Conservation (phyloP, 2,329 filamentous ascomycete species). For the Capronia epimyces region DNA sequence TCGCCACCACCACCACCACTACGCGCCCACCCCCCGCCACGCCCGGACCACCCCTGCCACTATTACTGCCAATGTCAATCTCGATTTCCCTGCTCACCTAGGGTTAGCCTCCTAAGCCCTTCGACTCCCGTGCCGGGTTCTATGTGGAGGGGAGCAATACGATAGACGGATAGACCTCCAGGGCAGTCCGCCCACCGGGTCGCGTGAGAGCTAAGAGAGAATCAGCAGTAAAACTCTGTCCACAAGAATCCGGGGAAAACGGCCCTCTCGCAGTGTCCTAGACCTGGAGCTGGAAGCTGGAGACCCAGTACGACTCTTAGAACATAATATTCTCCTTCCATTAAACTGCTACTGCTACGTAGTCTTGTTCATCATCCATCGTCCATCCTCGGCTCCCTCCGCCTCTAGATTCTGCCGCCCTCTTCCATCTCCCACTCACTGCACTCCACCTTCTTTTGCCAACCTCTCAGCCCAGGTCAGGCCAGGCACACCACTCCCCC, state of each 20-base stretch:
- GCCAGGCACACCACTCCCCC: not conserved
- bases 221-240: slow-evolving; percentile 3
- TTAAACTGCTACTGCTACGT: no score
- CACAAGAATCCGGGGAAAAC: slow-evolving; percentile 18
- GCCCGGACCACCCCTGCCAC: not conserved
- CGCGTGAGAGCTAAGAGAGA: slow-evolving; percentile 15
- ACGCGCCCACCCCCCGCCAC: not conserved
- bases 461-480: not conserved
- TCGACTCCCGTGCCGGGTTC: not conserved
- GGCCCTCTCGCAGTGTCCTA: not conserved
- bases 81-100: not conserved
- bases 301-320: not conserved
- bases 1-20: not conserved
- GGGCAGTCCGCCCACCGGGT: not conserved
- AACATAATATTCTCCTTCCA: no score
- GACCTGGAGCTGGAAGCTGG: not conserved
- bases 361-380: not conserved
- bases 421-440: not conserved
- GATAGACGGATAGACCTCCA: not conserved
- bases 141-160: not conserved
- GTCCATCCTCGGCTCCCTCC: slow-evolving; percentile 16
- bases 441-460: not conserved
- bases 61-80: not conserved
- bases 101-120: not conserved
- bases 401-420: slow-evolving; percentile 4